Evolutionary conservation across 805 yeast genomes (phyloP), one percentile per base, ranked within the genome.

Genomic region (Barnettozyma pratensis): DNA sequence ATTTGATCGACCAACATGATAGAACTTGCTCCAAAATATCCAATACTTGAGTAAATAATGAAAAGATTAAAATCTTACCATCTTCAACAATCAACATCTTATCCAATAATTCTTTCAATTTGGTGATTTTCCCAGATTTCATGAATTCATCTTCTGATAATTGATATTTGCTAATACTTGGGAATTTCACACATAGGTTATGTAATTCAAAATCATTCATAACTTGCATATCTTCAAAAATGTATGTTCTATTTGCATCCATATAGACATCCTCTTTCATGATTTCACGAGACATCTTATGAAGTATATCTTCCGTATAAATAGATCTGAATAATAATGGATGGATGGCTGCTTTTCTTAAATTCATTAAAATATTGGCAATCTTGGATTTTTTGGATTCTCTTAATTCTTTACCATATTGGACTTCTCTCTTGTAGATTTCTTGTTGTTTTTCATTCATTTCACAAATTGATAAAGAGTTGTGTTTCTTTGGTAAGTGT

Each of bases 191-290:
- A 63, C 97, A 89, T 46, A 94, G 69, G 14, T 72, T 71, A 60
- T 90, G 83, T 45, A 94, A 72, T 68, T 94, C 99, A 64, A 78
- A 87, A 70, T 94, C 99, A 7, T 87, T 77, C 97, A 94, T 89
- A 11, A 86, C 88, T 63, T 81, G 81, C 98, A 94, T 91, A 65
- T 94, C 99, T 70, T 94, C 99, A 60, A 63, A 80, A 50, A 94
- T 91, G 60, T 75, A 94, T 38, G 79, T 71, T 53, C 73, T 69
- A 62, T 89, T 90, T 14, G 98, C 97, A 32, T 72, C 74, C 3
- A 53, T 55, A 66, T 94, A 94, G 46, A 78, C 81, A 0, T 89
- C 87, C 60, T 91, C 97, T 48, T 74, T 73, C 85, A 87, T 82
- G 42, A 94, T 91, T 28, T 76, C 81, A 50, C 71, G 76, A 39